Evolutionary conservation across 495 filamentous ascomycete species (phyloP), one percentile per base, ranked within the genome.

Genomic region (Venustampulla echinocandica): DNA sequence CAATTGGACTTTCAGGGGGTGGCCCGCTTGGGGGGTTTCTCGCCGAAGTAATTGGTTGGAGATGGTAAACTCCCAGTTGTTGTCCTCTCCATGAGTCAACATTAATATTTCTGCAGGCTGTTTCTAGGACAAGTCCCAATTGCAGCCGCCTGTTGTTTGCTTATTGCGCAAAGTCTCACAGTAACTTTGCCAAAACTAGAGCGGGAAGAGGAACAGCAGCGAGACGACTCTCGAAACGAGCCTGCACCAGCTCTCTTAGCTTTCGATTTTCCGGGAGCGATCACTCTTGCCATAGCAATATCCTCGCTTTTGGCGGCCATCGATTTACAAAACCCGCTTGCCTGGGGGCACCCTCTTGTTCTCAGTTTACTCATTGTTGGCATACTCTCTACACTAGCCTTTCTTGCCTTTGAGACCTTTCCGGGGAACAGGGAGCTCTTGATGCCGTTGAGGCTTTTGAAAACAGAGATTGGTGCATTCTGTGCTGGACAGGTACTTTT

Each of bases 21-120:
- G 81, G 81, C 1, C 80, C 80, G 0, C 25, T 81, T 1, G 82
- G 82, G 1, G 80, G 81, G 0, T 76, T 69, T 55, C 61, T 85
- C 9, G 75, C 76, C n/a, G 79, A 82, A 47, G 71, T 71, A 1
- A 69, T 84, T 28, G 80, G 81, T 44, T 85, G 81, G 81, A 66
- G 80, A 59, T 85, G 79, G 80, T 78, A 42, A 33, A 44, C 32
- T 13, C 15, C 13, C 33, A 5, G 33, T 14, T 35, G 13, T 14
- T 14, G 4, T 15, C 4, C 33, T 14, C 18, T 15, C n/a, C 4
- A 5, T 4, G 5, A 35, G 6, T n/a, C n/a, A n/a, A 14, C 11
- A 4, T 35, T 35, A 14, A 10, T 35, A 14, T n/a, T 14, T 20
- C 24, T 18, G 21, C 10, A 66, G 64, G 62, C 55, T 57, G 1